A percentile compares a stretch with the other conserved stretches of the same genome.
Evolutionary conservation across 768 basidiomycete genomes (phyloP).

Genomic region (Holtermanniella nyarrowii): DNA sequence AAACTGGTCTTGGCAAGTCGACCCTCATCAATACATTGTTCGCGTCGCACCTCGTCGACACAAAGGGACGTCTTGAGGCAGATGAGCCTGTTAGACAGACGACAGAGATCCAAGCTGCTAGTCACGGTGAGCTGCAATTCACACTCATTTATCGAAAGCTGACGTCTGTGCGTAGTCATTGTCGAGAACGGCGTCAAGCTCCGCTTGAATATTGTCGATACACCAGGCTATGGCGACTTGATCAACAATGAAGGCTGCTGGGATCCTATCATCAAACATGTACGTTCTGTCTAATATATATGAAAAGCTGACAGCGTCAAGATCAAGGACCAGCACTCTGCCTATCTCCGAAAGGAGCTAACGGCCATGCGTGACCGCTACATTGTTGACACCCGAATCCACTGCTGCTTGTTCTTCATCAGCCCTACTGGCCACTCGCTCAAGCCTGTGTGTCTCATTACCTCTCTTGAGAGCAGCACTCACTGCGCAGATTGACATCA

Average conservation of each 20-base stretch:
- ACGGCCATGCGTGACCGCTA: slow-evolving; percentile 97
- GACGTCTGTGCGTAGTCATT: slow-evolving; percentile 53
- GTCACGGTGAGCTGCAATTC: slow-evolving; percentile 60
- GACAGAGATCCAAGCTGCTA: slow-evolving; percentile 89
- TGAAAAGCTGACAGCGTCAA: slow-evolving; percentile 3
- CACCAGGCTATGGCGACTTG: slow-evolving; percentile 95
- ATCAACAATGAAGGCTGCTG: slow-evolving; percentile 99
- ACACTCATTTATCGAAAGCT: neutral
- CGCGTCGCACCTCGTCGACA: slow-evolving; percentile 94
- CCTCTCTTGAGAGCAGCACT: neutral
- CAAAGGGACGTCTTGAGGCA: slow-evolving; percentile 80
- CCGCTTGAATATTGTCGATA: slow-evolving; percentile 94
- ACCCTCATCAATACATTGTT: slow-evolving; percentile 99
- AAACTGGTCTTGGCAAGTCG: slow-evolving; percentile 96
- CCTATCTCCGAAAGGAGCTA: slow-evolving; percentile 95
- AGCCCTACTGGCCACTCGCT: slow-evolving; percentile 96
- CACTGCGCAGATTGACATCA: slow-evolving; percentile 62
- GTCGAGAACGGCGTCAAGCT: slow-evolving; percentile 92
- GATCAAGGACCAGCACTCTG: slow-evolving; percentile 81
- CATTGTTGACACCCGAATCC: slow-evolving; percentile 96
- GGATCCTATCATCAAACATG: slow-evolving; percentile 98
- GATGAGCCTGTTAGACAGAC: slow-evolving; percentile 89
- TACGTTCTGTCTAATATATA: slow-evolving; percentile 49
- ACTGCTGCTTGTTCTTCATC: slow-evolving; percentile 97
- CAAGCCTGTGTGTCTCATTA: slow-evolving; percentile 49